Percentiles rank a stretch among this genome's conserved stretches.
Conservation (phyloP, 805 yeast species). For the Torulaspora quercuum region DNA sequence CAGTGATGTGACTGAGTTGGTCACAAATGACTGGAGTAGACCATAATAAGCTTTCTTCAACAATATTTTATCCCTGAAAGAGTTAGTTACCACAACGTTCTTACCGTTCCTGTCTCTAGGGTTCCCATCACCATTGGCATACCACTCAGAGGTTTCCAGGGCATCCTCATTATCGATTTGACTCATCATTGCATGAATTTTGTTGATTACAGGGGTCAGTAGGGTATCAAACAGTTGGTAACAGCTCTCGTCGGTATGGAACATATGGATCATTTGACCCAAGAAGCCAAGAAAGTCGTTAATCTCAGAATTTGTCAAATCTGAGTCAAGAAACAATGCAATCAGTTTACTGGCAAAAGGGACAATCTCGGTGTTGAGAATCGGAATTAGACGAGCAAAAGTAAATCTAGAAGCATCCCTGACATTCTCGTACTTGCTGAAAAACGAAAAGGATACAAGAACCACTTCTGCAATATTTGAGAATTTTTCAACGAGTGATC, state of each 20-base stretch:
- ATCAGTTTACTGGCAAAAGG: slow-evolving; percentile 65
- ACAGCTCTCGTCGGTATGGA: slow-evolving; percentile 60
- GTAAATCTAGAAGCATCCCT: slow-evolving; percentile 86
- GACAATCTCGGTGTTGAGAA: slow-evolving; percentile 54
- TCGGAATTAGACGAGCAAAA: slow-evolving; percentile 79
- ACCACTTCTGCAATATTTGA: slow-evolving; percentile 76
- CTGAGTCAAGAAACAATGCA: slow-evolving; percentile 56
- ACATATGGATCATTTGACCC: slow-evolving; percentile 82
- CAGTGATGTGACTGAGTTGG: slow-evolving; percentile 76
- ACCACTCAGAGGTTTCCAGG: slow-evolving; percentile 16
- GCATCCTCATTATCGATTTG: slow-evolving; percentile 42
- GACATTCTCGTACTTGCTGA: slow-evolving; percentile 60
- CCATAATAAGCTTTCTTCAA: slow-evolving; percentile 69
- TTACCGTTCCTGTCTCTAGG: slow-evolving; percentile 16
- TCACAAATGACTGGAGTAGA: slow-evolving; percentile 63
- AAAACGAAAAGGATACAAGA: slow-evolving; percentile 73
- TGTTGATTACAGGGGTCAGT: slow-evolving; percentile 67
- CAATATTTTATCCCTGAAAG: slow-evolving; percentile 57
- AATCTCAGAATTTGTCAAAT: slow-evolving; percentile 60
- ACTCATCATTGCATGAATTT: slow-evolving; percentile 52
- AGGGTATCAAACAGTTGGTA: slow-evolving; percentile 72
- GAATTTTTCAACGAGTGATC: slow-evolving; percentile 46
- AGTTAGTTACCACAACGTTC: slow-evolving; percentile 51
- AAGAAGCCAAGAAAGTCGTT: slow-evolving; percentile 79
- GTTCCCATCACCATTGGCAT: slow-evolving; percentile 6